Evolutionary conservation across 805 yeast species (phyloP).

Genomic region (Metschnikowia henanensis): DNA sequence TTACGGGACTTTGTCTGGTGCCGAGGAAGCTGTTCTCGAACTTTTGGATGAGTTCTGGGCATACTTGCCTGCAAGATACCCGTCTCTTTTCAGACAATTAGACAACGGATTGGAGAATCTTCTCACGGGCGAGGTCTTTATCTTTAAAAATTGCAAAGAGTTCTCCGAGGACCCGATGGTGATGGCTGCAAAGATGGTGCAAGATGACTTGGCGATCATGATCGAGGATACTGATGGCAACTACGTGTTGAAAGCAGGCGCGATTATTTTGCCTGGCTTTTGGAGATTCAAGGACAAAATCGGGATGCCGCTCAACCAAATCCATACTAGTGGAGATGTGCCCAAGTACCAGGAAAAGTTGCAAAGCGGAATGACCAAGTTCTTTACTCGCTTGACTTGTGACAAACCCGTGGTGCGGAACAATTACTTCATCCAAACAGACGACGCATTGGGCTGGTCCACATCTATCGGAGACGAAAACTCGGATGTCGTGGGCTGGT

Average conservation of each 20-base stretch:
- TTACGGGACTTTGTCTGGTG: conserved; percentile 52
- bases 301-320: conserved; percentile 52
- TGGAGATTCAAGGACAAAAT: conserved; percentile 67
- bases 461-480: conserved; percentile 58
- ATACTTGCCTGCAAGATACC: conserved; percentile 59
- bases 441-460: conserved; percentile 64
- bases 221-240: conserved; percentile 58
- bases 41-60: conserved; percentile 50
- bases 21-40: conserved; percentile 56
- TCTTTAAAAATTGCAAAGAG: conserved; percentile 22
- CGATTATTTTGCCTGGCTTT: conserved; percentile 65
- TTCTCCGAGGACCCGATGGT: conserved; percentile 52
- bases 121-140: conserved; percentile 52
- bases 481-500: conserved; percentile 57
- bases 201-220: conserved; percentile 71
- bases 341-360: conserved; percentile 62
- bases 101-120: conserved; percentile 49
- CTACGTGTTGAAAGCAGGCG: conserved; percentile 58
- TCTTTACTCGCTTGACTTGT: conserved; percentile 53
- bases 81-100: conserved; percentile 49
- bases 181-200: conserved; percentile 56
- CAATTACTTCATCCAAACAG: conserved; percentile 66
- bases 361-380: conserved; percentile 64
- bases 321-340: conserved; percentile 68
- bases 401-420: conserved; percentile 69